These are phyloP conservation scores for Cenchrus purpureus DNA, from an alignment of 176 grass and related monocot genomes.

Conservation along the genomic window DNA sequence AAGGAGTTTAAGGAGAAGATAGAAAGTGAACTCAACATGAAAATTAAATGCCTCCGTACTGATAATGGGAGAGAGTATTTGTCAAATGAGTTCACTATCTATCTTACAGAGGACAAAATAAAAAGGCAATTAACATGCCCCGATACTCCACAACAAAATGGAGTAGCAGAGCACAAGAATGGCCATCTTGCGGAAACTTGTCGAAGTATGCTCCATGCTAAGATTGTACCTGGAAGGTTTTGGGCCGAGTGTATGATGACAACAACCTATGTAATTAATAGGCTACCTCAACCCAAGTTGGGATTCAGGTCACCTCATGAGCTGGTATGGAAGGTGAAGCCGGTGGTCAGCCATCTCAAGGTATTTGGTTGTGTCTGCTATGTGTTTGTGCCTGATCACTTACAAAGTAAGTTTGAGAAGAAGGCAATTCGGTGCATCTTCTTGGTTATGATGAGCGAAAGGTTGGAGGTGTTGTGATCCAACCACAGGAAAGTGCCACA, in stretches of 20 bases:
- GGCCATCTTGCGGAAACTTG: not conserved
- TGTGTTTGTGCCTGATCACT: too few relatives aligned
- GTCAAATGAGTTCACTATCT: constrained; percentile 22
- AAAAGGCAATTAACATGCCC: constrained; percentile 18
- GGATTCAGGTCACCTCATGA: constrained; percentile 22
- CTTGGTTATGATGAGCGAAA: constrained; percentile 38
- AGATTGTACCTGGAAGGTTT: constrained; percentile 27
- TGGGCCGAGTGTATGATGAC: constrained; percentile 27
- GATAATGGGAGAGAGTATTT: constrained; percentile 25
- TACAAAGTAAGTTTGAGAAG: not conserved
- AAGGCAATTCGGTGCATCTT: constrained; percentile 37
- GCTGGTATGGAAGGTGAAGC: constrained; percentile 27
- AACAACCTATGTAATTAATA: constrained; percentile 8
- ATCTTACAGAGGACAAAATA: constrained; percentile 25
- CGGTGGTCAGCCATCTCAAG: not conserved
- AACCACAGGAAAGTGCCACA: too few relatives aligned
- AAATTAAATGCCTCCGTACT: not conserved
- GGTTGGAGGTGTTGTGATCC: not conserved
- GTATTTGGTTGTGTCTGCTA: constrained; percentile 29
- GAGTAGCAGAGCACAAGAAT: constrained; percentile 21
- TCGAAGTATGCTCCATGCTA: constrained; percentile 32
- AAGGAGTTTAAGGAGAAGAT: too few relatives aligned
- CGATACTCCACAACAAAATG: constrained; percentile 37
- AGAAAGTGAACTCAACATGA: too few relatives aligned
- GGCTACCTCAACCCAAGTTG: not conserved